Evolutionary conservation across 768 basidiomycete species (phyloP), one percentile per base, ranked within the genome.

Genomic region (Pleurotus pulmonarius): DNA sequence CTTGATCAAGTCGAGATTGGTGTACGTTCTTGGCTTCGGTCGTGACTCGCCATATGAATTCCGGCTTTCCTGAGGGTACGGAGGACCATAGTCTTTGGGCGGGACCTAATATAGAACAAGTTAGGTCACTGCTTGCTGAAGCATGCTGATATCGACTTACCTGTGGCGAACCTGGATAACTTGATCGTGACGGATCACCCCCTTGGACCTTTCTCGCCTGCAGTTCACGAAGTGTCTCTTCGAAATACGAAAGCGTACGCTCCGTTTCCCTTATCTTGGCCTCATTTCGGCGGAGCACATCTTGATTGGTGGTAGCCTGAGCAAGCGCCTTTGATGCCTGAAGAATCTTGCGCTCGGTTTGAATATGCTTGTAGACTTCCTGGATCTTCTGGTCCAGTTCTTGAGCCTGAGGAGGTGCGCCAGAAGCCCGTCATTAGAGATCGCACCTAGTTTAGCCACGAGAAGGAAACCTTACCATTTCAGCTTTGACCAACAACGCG

Each of bases 351-450:
- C 88, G 89, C 75, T 96, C 92, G 37, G 89, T 94, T 75, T 88
- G 83, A 70, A 96, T 94, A 70, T 90, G 89, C 73, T 84, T 88
- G 75, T 87, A 84, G 65, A 94, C 86, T 72, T 93, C 91, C 70
- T 87, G 86, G 69, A 95, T 93, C 83, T 94, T 95, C 83, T 87
- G 86, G 83, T 94, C 92, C 74, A 93, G 78, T 74, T 91, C 88
- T 64, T 77, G 70, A 69, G 71, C 72, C 79, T 80, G 64, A 60
- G 69, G 69, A 58, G 57, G 22, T 47, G 29, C 3, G 11, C 29
- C 29, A 34, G 29, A 34, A 34, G 29, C 9, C 29, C 29, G 11
- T 34, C 29, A 34, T 34, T 34, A 34, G 29, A 34, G 3, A 34
- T 34, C 29, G 29, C 29, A 8, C 29, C 8, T 9, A 34, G 29